Evolutionary conservation across 805 yeast genomes (phyloP).

Genomic region (Pichia scutulata): DNA sequence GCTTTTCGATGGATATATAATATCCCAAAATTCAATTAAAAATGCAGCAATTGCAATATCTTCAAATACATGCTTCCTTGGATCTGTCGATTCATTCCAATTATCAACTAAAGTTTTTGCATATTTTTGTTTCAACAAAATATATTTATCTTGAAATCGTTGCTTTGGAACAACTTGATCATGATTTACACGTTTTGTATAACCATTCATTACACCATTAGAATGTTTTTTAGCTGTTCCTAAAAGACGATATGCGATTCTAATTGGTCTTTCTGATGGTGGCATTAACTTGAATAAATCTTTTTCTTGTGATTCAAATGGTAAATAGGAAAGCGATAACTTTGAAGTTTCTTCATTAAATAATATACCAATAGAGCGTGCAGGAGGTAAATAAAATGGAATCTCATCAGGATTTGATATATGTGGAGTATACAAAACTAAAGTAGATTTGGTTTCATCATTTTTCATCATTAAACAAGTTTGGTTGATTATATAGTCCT

Average conservation of each 20-base stretch:
- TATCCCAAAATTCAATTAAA: slow-evolving; percentile 76
- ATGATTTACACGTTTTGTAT: slow-evolving; percentile 81
- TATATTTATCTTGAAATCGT: slow-evolving; percentile 75
- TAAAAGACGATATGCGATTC: slow-evolving; percentile 75
- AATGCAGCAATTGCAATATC: slow-evolving; percentile 95
- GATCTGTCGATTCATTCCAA: slow-evolving; percentile 95
- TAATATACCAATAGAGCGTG: slow-evolving; percentile 67
- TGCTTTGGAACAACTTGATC: slow-evolving; percentile 80
- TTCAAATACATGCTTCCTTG: slow-evolving; percentile 91
- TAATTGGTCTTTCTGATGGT: slow-evolving; percentile 53
- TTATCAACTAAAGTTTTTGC: slow-evolving; percentile 64
- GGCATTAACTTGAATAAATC: slow-evolving; percentile 28
- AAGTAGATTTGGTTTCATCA: slow-evolving; percentile 31
- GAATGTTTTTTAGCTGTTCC: slow-evolving; percentile 82
- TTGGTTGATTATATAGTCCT: slow-evolving; percentile 78
- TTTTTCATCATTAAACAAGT: slow-evolving; percentile 54
- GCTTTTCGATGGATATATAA: slow-evolving; percentile 32
- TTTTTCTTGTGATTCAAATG: slow-evolving; percentile 36
- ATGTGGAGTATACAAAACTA: slow-evolving; percentile 77
- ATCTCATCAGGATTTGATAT: slow-evolving; percentile 47
- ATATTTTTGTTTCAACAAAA: slow-evolving; percentile 72
- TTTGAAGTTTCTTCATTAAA: slow-evolving; percentile 31
- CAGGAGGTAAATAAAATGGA: slow-evolving; percentile 89
- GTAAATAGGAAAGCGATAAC: slow-evolving; percentile 69
- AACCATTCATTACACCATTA: slow-evolving; percentile 74